Base-by-base conservation (phyloP, 1,284 basidiomycete species). In the Pseudozyma sp. region DNA sequence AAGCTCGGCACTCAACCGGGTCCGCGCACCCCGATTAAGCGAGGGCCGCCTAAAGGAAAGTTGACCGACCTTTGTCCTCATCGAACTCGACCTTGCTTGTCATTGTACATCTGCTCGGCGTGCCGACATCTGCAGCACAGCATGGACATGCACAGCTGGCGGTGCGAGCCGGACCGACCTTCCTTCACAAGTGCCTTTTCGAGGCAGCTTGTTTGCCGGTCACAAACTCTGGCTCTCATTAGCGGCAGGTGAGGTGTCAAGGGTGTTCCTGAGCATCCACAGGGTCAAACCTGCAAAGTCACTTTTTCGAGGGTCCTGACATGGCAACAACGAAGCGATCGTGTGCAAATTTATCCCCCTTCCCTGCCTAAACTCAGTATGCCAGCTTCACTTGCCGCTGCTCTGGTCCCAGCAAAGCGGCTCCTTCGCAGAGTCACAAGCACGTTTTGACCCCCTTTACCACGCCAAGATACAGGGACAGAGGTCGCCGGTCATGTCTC, bases 401-500 rank as follows among this genome's bases (percentile, higher is more conserved):
- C 4, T 24, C 24, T 24, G 24, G 24, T 24, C 24, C 24, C 24
- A 24, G 24, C 24, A 24, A 24, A 24, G 24, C 24, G 24, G 24
- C 24, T 24, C 24, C 24, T 24, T 24, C 24, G 24, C 24, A 24
- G 24, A 24, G 24, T 24, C 24, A 24, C 24, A 24, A 24, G 24
- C 24, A 24, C 24, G 24, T 4, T 24, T 24, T 24, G 24, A 24
- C 24, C 24, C 24, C 24, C 24, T 24, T 24, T 24, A 24, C 24
- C 24, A 24, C 24, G 24, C 24, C 24, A 42, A 14, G 40, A 10
- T 1, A 16, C 40, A 42, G 16, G 5, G 8, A 16, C 40, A 46
- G 5, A 37, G 34, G 48, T 50, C 35, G 48, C 48, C 48, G 48
- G 48, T 50, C 48, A 29, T 4, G 5, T 19, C 17, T 50, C n/a